These are phyloP conservation scores for Trichoderma koningii DNA, from an alignment of 2,329 filamentous ascomycete genomes.

Conservation along the genomic window DNA sequence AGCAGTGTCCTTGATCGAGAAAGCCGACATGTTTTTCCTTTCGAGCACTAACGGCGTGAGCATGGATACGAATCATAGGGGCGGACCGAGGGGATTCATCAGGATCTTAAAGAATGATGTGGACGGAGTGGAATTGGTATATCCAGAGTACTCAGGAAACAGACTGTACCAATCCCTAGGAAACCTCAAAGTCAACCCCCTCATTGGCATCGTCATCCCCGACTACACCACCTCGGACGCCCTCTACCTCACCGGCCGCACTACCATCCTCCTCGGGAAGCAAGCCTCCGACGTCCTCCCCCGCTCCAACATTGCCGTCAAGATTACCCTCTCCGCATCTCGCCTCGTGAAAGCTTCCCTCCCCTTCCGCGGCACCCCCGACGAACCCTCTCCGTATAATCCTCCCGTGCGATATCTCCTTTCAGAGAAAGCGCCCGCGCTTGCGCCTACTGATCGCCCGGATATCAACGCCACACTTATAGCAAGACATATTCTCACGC, in stretches of 20 bases:
- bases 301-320: slow-evolving; percentile 71
- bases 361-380: slow-evolving; percentile 63
- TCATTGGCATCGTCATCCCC: slow-evolving; percentile 70
- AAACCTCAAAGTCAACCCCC: slow-evolving; percentile 68
- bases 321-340: slow-evolving; percentile 62
- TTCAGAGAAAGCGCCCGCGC: slow-evolving; percentile 50
- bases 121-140: slow-evolving; percentile 58
- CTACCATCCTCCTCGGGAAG: slow-evolving; percentile 65
- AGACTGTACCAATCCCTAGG: slow-evolving; percentile 81
- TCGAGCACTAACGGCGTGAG: slow-evolving; percentile 64
- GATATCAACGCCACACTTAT: slow-evolving; percentile 56
- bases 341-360: slow-evolving; percentile 66
- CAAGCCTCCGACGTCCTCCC: slow-evolving; percentile 65
- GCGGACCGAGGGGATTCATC: slow-evolving; percentile 73
- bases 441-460: slow-evolving; percentile 23
- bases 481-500: slow-evolving; percentile 61
- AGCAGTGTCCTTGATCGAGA: slow-evolving; percentile 61
- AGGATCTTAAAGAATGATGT: slow-evolving; percentile 63
- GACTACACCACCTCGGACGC: slow-evolving; percentile 73
- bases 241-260: slow-evolving; percentile 71
- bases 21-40: slow-evolving; percentile 77
- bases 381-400: slow-evolving; percentile 75
- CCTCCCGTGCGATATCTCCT: slow-evolving; percentile 68
- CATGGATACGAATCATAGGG: slow-evolving; percentile 85
- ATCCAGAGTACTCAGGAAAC: slow-evolving; percentile 86